phyloP scores from a whole-genome alignment of 805 yeast genomes.

The Yarrowia phangngaensis region DNA sequence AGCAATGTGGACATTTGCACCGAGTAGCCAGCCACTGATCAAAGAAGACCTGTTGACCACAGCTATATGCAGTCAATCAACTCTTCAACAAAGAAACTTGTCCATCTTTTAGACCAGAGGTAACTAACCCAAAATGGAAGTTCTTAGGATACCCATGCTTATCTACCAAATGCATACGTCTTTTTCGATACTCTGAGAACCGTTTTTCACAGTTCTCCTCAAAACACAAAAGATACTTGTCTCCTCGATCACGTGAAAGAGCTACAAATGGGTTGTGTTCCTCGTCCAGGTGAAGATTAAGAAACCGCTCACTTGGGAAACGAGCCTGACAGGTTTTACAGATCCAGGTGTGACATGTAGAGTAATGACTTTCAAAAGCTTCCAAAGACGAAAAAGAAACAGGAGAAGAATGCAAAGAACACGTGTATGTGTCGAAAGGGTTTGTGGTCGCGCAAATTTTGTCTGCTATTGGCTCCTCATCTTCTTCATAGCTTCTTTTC shows the following conservation, averaged over 20 bases:
- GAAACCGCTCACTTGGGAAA: constrained; percentile 10
- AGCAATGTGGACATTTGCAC: no score
- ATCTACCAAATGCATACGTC: constrained; percentile 20
- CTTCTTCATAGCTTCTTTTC: no score
- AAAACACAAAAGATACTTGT: constrained; percentile 10
- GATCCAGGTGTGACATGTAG: background rate
- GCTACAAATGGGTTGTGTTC: constrained; percentile 21
- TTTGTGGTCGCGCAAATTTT: no score
- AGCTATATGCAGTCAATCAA: no score
- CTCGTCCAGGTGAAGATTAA: constrained; percentile 13
- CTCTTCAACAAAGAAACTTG: constrained; percentile 24
- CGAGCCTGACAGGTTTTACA: constrained; percentile 2
- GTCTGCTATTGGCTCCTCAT: no score
- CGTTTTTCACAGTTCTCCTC: constrained; percentile 1
- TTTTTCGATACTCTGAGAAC: constrained; percentile 2
- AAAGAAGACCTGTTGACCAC: no score
- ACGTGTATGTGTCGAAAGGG: constrained; percentile 7
- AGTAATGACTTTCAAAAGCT: constrained; percentile 14
- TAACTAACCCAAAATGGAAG: constrained; percentile 4
- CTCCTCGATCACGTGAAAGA: constrained; percentile 18
- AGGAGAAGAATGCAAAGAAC: constrained; percentile 6
- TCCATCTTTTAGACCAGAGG: constrained; percentile 4
- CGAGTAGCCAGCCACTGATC: no score
- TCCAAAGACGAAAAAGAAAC: constrained; percentile 1
- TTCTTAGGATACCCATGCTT: constrained; percentile 20